Base-by-base conservation (phyloP, 2,329 filamentous ascomycete species). In the Fusarium redolens region DNA sequence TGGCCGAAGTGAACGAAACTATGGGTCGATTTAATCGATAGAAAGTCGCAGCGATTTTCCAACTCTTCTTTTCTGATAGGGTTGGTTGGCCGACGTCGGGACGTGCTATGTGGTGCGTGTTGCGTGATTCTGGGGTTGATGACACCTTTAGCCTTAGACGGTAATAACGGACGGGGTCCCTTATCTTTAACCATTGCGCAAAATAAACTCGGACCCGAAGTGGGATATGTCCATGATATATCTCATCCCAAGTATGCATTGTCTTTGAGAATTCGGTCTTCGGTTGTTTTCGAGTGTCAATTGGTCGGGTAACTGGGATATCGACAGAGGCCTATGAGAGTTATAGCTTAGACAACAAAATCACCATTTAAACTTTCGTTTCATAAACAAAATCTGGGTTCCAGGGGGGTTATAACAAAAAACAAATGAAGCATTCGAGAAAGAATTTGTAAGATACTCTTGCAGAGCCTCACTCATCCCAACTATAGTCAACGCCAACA, bases 121-220 rank as follows among this genome's bases (percentile, higher is more conserved):
- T 65, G 60, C 63, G 63, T 66, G 50, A 65, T 65, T 58, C 60
- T 25, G 44, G 50, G 63, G 60, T 50, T 62, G 37, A 66, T 66
- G 33, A 44, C 63, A 66, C 50, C 63, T 66, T 65, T 37, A 25
- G 30, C 35, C 17, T 30, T 38, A 54, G 31, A 30, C 22, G 50
- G 50, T 38, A 57, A 38, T 31, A 30, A 31, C 3, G 38, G 11
- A 12, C 35, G 10, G 17, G 15, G 13, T 13, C n/a, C 15, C 38
- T 56, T 61, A 56, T 56, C 48, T 44, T 7, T 43, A 25, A 3
- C 6, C 18, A 22, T 18, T 11, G 8, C 14, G 13, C 20, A 43
- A 20, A 15, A 5, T 4, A 30, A n/a, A 17, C 22, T 61, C 48
- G 47, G 47, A 22, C 31, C 20, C 25, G 15, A 51, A 56, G 37